Evolutionary conservation across 805 yeast species (phyloP).

Genomic region (Cyberlindnera euphorbiae): DNA sequence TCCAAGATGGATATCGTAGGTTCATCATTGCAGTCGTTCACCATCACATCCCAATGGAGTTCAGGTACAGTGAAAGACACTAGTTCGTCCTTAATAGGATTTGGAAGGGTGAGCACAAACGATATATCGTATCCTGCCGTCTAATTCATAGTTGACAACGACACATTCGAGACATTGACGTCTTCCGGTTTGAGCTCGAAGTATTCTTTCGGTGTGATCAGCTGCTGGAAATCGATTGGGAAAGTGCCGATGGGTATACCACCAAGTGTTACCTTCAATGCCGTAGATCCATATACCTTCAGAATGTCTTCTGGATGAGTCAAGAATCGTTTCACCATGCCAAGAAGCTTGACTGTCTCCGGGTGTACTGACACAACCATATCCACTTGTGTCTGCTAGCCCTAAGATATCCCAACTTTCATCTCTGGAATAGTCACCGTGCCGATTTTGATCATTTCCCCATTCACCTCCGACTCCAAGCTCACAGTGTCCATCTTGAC

Average conservation of each 20-base stretch:
- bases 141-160: no score
- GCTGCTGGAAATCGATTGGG: constrained; percentile 29
- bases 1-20: constrained; percentile 29
- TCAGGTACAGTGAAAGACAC: constrained; percentile 29
- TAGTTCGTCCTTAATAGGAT: constrained; percentile 19
- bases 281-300: constrained; percentile 32
- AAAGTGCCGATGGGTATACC: constrained; percentile 29
- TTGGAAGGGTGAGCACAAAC: constrained; percentile 16
- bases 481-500: constrained; percentile 29
- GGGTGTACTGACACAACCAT: constrained; percentile 31
- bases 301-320: constrained; percentile 28
- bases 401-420: constrained; percentile 28
- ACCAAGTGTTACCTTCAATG: constrained; percentile 30
- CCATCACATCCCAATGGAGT: constrained; percentile 32
- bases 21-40: constrained; percentile 32
- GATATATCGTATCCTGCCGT: constrained; percentile 22
- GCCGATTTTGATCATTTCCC: constrained; percentile 27
- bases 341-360: constrained; percentile 28
- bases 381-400: constrained; percentile 23
- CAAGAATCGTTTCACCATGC: constrained; percentile 30
- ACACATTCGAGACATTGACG: constrained; percentile 22
- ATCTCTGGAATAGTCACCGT: constrained; percentile 30
- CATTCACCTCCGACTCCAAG: constrained; percentile 24
- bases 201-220: constrained; percentile 23
- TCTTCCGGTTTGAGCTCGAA: constrained; percentile 18